Evolutionary conservation across 176 grass and related monocot genomes (phyloP), one percentile per base, ranked within the genome.

Genomic region (Musa schizocarpa): DNA sequence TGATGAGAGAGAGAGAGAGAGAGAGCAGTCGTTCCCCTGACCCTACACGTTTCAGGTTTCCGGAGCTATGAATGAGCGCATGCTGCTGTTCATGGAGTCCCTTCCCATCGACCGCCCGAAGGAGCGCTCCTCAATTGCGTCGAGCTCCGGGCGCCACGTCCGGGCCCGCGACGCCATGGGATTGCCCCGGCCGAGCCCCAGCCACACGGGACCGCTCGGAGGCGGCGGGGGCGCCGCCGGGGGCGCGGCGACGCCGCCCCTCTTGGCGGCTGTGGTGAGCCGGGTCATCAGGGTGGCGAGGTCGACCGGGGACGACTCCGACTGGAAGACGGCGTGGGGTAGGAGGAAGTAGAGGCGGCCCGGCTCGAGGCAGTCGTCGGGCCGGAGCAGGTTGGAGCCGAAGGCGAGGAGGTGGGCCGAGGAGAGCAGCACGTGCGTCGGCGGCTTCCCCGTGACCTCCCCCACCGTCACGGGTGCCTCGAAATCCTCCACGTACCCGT

Each of bases 401-500:
- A 52, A 65, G 20, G 88, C 82, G 50, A 80, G 68, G 20, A 52
- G 91, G 81, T 93, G 81, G 13, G 82, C 86, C 0, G 53, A 91
- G 84, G 51, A 94, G 88, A 88, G 93, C 9, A 99, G 84, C 75
- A 99, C 82, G 86, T 94, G 84, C 7, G 74, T 52, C 8, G 80
- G 68, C 1, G 76, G 49, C 21, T 59, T 21, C 43, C 86, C 83
- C 0, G 85, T 88, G 51, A 89, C 89, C 16, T 75, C 72, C 1
- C 83, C 80, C 0, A 81, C 93, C 11, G 90, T 99, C 17, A 99
- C 85, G 14, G 88, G 71, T 8, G n/a, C 77, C 7, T 80, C 84
- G 84, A 91, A 99, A 76, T 94, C 90, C 87, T 99, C 86, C 9
- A 91, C 82, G 80, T 94, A 99, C 13, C 95, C 95, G 86, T 99